Conservation (phyloP, 495 filamentous ascomycete species). For the Penicillium steckii region DNA sequence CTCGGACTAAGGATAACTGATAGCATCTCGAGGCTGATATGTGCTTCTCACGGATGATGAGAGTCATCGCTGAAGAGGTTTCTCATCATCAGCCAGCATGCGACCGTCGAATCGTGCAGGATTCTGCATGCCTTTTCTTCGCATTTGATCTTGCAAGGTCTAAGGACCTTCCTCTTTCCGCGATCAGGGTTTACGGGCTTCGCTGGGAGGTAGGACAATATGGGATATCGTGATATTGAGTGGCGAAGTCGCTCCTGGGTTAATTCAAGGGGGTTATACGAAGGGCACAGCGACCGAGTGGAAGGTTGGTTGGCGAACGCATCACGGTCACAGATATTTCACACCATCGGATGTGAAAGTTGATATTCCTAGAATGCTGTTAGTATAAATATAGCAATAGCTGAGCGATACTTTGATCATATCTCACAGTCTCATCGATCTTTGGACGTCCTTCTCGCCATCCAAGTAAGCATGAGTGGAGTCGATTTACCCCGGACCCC, state of each 20-base stretch:
- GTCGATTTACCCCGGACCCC: conserved; percentile 1
- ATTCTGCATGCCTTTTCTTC: too few species aligned
- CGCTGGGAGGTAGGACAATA: neutral
- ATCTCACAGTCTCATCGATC: neutral
- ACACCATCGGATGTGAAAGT: too few species aligned
- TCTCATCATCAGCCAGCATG: neutral
- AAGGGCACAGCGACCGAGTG: neutral
- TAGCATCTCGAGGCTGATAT: too few species aligned
- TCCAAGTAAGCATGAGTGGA: neutral
- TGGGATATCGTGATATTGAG: neutral
- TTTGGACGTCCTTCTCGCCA: neutral
- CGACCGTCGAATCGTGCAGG: neutral
- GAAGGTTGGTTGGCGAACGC: neutral
- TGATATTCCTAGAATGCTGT: neutral
- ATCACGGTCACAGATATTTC: neutral
- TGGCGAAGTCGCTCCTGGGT: neutral
- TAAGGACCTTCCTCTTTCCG: too few species aligned
- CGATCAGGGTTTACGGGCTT: neutral
- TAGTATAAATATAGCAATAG: too few species aligned
- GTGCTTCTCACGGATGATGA: too few species aligned
- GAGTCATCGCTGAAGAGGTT: neutral
- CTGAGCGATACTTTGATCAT: too few species aligned
- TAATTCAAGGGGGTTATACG: neutral
- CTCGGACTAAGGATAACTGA: too few species aligned
- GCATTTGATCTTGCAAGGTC: too few species aligned